phyloP scores from a whole-genome alignment of 805 yeast species.

The Yamadazyma sp. region DNA sequence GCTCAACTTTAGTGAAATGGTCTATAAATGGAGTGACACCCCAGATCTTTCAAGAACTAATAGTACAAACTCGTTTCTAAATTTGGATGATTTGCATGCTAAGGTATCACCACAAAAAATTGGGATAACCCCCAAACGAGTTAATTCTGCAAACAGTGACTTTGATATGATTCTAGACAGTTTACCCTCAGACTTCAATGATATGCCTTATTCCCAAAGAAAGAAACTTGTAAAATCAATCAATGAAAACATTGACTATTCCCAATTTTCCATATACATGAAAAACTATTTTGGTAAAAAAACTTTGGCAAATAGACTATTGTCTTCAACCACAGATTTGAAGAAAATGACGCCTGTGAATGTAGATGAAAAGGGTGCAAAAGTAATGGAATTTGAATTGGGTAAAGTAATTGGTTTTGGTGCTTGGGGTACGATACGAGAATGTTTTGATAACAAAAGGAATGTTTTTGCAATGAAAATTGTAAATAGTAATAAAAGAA shows the following conservation, averaged over 20 bases:
- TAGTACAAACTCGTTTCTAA: slow-evolving; percentile 36
- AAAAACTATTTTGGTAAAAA: slow-evolving; percentile 32
- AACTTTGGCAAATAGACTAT: slow-evolving; percentile 39
- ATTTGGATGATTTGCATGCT: slow-evolving; percentile 41
- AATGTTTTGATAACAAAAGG: slow-evolving; percentile 41
- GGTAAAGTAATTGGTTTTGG: slow-evolving; percentile 84
- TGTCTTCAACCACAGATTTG: slow-evolving; percentile 38
- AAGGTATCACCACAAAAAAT: slow-evolving; percentile 44
- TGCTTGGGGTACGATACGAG: slow-evolving; percentile 85
- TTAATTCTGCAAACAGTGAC: slow-evolving; percentile 11
- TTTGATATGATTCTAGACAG: slow-evolving; percentile 41
- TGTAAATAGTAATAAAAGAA: slow-evolving; percentile 34
- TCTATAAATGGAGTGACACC: slow-evolving; percentile 44
- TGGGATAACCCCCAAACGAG: slow-evolving; percentile 5
- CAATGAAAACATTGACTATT: slow-evolving; percentile 39
- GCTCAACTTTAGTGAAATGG: slow-evolving; percentile 50
- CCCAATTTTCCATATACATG: slow-evolving; percentile 41
- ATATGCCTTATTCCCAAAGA: slow-evolving; percentile 60
- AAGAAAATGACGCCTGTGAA: slow-evolving; percentile 33
- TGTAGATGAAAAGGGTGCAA: slow-evolving; percentile 66
- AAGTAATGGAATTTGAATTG: slow-evolving; percentile 56
- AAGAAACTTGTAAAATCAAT: slow-evolving; percentile 41
- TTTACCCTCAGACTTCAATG: slow-evolving; percentile 52
- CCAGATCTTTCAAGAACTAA: slow-evolving; percentile 15
- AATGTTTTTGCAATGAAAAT: slow-evolving; percentile 59